Evolutionary conservation across 345 rosid species (phyloP), one percentile per base, ranked within the genome.

Genomic region (Lepidium didymum): DNA sequence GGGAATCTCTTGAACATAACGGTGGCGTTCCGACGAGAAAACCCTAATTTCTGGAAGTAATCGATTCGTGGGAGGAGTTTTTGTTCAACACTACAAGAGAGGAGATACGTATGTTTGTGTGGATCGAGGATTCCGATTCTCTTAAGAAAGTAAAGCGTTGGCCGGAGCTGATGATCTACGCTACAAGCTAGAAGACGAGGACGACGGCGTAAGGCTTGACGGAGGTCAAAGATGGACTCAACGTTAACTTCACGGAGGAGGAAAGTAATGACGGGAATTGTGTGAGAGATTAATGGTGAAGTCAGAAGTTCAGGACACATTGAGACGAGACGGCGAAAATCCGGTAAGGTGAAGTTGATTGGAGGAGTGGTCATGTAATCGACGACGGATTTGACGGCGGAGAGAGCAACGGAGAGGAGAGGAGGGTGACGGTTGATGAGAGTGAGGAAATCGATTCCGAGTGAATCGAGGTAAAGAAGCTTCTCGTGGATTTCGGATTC

Each of bases 201-300:
- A 59, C 98, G 90, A 21, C 96, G 85, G 75, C 84, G 78, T 25
- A 92, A 78, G 23, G 82, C 87, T 19, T 76, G 75, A 25, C 79
- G 84, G 46, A 92, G 58, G 56, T 81, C 82, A 49, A 78, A 81
- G 37, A 64, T 8, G 60, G 78, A 75, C 49, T 78, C 69, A 25
- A 92, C 91, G 11, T 76, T 66, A 23, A 80, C 96, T 76, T 92
- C 98, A 1, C 96, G 87, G 74, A 88, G 91, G 78, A 92, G 98
- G 90, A 92, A 92, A 36, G 98, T 82, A 83, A 88, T 83, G 79
- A 83, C 72, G 1, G 91, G 87, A 76, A 78, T 62, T 25, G 89
- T 64, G 51, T 77, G 55, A 43, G 83, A 41, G 74, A 79, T 33
- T 36, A 83, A 67, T 3, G 64, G 72, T 41, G 77, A 49, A 68